Conservation (phyloP, 176 grass and related monocot genomes). For the Carex littledalei region DNA sequence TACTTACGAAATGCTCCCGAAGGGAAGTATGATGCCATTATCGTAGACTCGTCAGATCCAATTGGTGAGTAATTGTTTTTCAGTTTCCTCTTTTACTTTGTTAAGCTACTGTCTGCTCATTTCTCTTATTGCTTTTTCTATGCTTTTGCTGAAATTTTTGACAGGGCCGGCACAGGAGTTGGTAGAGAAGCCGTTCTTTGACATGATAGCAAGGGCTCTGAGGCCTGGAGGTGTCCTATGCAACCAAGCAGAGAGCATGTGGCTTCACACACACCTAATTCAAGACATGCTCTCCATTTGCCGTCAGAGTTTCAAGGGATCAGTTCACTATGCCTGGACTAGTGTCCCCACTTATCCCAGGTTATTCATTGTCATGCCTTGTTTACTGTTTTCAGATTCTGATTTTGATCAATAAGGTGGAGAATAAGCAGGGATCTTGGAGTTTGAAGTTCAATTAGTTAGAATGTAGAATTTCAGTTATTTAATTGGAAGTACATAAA, state of each 20-base stretch:
- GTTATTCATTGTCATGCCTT: conserved; percentile 31
- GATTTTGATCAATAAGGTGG: neutral
- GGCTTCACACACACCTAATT: conserved; percentile 88
- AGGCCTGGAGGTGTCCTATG: conserved; percentile 91
- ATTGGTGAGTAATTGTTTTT: conserved; percentile 83
- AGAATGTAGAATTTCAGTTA: neutral
- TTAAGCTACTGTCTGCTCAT: neutral
- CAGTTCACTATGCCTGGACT: conserved; percentile 87
- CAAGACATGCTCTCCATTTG: conserved; percentile 94
- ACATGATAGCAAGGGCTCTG: conserved; percentile 74
- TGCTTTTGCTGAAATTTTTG: conserved; percentile 19
- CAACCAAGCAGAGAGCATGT: conserved; percentile 94
- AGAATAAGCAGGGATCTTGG: too few species aligned
- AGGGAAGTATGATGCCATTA: conserved; percentile 87
- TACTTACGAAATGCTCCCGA: conserved; percentile 74
- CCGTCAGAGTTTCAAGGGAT: conserved; percentile 71
- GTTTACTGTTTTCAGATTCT: neutral
- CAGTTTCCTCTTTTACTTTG: neutral
- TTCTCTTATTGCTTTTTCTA: neutral
- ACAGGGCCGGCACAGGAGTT: conserved; percentile 88
- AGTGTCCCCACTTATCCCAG: conserved; percentile 98
- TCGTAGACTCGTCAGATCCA: conserved; percentile 98
- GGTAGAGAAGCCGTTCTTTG: conserved; percentile 96
- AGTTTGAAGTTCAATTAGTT: neutral
- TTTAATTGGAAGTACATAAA: neutral